Evolutionary conservation across 2,329 filamentous ascomycete species (phyloP).

Genomic region (Waltergamsia citrina): DNA sequence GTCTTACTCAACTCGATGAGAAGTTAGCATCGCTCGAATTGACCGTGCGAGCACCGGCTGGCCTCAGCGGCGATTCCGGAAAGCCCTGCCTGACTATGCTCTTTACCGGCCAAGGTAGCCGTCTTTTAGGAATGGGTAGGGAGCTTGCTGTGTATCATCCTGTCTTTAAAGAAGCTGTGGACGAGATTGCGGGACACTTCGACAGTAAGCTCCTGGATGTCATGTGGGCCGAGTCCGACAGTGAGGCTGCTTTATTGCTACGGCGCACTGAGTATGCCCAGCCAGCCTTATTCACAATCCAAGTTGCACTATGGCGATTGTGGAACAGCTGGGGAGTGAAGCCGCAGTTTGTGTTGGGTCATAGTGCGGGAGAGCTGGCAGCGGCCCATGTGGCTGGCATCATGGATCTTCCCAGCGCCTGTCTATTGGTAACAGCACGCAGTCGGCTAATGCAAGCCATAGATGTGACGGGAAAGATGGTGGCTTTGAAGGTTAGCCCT

Average conservation of each 20-base stretch:
- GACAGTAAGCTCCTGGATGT: conserved; percentile 10
- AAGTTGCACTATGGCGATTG: conserved; percentile 18
- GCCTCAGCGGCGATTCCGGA: not conserved
- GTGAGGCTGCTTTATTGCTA: conserved; percentile 11
- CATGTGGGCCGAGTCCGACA: conserved; percentile 18
- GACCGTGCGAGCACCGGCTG: not conserved
- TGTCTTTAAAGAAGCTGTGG: conserved; percentile 15
- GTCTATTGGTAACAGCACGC: conserved; percentile 18
- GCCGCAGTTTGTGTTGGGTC: conserved; percentile 16
- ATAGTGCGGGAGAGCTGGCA: conserved; percentile 14
- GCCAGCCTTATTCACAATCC: conserved; percentile 20
- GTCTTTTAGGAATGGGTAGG: conserved; percentile 19
- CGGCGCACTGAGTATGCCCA: conserved; percentile 20
- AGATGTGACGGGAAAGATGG: conserved; percentile 23
- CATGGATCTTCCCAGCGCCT: conserved; percentile 18
- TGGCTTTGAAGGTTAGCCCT: conserved; percentile 22
- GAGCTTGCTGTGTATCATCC: conserved; percentile 13
- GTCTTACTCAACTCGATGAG: conserved; percentile 3
- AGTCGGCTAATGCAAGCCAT: conserved; percentile 36
- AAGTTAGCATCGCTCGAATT: not conserved
- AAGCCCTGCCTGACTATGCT: conserved; percentile 16
- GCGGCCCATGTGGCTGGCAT: conserved; percentile 20
- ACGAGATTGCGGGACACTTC: conserved; percentile 10
- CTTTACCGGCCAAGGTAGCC: conserved; percentile 25
- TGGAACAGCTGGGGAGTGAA: conserved; percentile 19